Base-by-base conservation (phyloP, 225 moss, liverwort and hornwort genomes). In the Physcomitrellopsis africana region DNA sequence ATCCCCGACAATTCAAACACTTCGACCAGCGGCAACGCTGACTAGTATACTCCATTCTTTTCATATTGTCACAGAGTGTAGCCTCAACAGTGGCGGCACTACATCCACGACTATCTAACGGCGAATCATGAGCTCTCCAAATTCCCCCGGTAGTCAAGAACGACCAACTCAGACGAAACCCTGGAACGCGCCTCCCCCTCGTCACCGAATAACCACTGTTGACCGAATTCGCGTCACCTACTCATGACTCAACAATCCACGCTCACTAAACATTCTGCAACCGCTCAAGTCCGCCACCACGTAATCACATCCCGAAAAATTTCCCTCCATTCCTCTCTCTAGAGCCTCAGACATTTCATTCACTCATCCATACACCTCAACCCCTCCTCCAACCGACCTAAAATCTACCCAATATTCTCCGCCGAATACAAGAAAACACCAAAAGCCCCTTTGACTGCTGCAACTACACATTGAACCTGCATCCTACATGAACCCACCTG, bases 141-240 rank as follows among this genome's bases (percentile, higher is more conserved):
- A 37, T 37, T 37, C 32, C 7, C 32, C 5, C 67, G 16, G 43
- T 41, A 3, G 10, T 54, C 14, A 17, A 14, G 27, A 29, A 13
- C 27, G 24, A 60, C 29, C 15, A 24, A 29, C 12, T 5, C 26
- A 5, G 41, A 32, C 61, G 16, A 9, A 10, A 63, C 9, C 72
- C 51, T 22, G 47, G 37, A 74, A 65, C 17, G 5, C 54, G 7
- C 24, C 22, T 12, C 10, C 1, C 7, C 62, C 41, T 63, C 45
- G 46, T 27, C 65, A 55, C 65, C 26, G 56, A 53, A 56, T 65
- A 54, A 74, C 54, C 63, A 23, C 73, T 11, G 60, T 49, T 61
- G 60, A 72, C 47, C 18, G 48, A 66, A 75, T 67, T 75, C 75
- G 20, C 58, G 48, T 59, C 37, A 67, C 67, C 66, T 20, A 66